Conservation (phyloP, 108 stramenopile genomes). For the Skeletonema grethae region DNA sequence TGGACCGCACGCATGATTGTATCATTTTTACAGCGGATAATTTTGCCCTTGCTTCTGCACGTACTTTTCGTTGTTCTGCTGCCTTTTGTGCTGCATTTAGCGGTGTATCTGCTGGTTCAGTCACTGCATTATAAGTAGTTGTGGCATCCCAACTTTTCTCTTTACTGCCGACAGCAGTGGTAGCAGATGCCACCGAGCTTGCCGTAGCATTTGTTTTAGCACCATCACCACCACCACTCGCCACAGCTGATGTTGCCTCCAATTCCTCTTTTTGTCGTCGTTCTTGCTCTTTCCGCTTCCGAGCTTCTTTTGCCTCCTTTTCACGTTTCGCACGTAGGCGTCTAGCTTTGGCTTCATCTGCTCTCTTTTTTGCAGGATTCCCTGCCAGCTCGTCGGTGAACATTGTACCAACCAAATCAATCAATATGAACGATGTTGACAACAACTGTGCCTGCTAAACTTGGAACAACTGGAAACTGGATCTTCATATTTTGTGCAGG, state of each 20-base stretch:
- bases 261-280: constrained; percentile 21
- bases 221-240: neutral
- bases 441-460: no score
- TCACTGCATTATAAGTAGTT: neutral
- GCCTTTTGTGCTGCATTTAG: constrained; percentile 63
- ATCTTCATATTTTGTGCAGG: no score
- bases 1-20: constrained; percentile 62
- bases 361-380: constrained; percentile 68
- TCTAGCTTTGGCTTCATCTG: constrained; percentile 68
- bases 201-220: neutral
- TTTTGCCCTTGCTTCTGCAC: constrained; percentile 48
- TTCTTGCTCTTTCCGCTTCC: constrained; percentile 45
- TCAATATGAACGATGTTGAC: no score
- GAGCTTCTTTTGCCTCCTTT: constrained; percentile 49
- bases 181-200: neutral
- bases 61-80: constrained; percentile 67
- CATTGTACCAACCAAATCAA: constrained; percentile 35
- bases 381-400: constrained; percentile 81
- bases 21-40: constrained; percentile 48
- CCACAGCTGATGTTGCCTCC: neutral
- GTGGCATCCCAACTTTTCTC: no score
- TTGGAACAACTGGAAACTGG: no score
- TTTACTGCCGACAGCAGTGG: neutral
- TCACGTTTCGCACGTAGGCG: constrained; percentile 65
- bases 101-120: constrained; percentile 6